Evolutionary conservation across 208 protist genomes (phyloP).

Genomic region (Vickermania spadyakhi): DNA sequence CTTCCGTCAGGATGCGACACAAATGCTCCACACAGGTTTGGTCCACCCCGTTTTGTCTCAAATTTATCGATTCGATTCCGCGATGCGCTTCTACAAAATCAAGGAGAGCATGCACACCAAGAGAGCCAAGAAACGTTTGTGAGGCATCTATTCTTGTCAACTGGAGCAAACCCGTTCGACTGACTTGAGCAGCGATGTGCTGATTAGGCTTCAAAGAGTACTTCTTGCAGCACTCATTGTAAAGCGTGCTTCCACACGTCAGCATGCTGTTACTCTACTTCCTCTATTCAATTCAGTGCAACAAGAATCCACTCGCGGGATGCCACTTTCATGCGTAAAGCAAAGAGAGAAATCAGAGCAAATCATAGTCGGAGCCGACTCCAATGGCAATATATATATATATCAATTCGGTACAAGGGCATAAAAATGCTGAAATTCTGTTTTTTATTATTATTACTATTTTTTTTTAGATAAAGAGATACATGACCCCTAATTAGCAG

Average conservation of each 20-base stretch:
- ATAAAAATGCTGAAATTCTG: no score
- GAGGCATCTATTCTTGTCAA: conserved; percentile 53
- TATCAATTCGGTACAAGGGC: no score
- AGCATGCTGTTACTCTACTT: no score
- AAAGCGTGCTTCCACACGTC: conserved; percentile 14
- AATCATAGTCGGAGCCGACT: no score
- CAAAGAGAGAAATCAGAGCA: no score
- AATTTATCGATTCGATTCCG: conserved; percentile 35
- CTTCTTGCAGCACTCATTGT: conserved; percentile 57
- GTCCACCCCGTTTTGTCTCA: conserved; percentile 61
- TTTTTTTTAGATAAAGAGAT: no score
- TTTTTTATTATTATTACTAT: no score
- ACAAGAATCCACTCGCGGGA: no score
- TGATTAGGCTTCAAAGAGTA: conserved; percentile 57
- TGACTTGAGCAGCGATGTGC: conserved; percentile 43
- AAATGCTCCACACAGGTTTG: conserved; percentile 51
- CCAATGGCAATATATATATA: no score
- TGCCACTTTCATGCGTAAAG: no score
- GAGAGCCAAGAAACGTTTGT: conserved; percentile 59
- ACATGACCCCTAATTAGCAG: no score
- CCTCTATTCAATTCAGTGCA: no score
- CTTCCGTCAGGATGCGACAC: conserved; percentile 27
- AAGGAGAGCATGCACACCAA: conserved; percentile 60
- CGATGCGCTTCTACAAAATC: conserved; percentile 52
- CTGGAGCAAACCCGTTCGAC: conserved; percentile 35